Base-by-base conservation (phyloP, 108 stramenopile genomes). In the Skeletonema tropicum region DNA sequence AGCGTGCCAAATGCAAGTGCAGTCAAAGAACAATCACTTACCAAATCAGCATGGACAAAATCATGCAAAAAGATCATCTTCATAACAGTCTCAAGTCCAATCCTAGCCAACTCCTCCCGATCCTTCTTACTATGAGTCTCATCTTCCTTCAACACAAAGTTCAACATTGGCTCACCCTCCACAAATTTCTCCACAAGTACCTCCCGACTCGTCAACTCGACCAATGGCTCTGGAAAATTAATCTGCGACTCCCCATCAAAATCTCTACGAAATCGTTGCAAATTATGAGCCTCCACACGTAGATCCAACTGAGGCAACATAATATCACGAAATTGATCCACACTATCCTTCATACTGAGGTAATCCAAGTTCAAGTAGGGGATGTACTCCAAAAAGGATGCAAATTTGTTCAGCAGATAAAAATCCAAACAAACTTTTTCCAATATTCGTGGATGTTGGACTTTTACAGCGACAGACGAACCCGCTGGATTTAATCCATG, bases 61-160 rank as follows among this genome's bases (percentile, higher is more conserved):
- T 89, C 87, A 75, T 88, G 75, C 48, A 90, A 70, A 66, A 97
- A 94, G 60, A 97, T 91, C 96, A 97, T 97, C 77, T 94, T 90
- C 83, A 97, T 82, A 17, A 92, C 90, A 6, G 91, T 87, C 52
- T 88, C 70, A 52, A 92, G 61, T 33, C 96, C 93, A 65, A 94
- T 72, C 14, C 78, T 58, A 11, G 94, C 92, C 57, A 95, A 58
- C 76, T 88, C 68, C 63, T 87, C 66, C 49, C 88, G 79, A 62
- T 87, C 87, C 46, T 77, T 73, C 57, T 80, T 82, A 5, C 75
- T 68, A 70, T 76, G 76, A 36, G 82, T 39, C 65, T 87, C 71
- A 36, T 87, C 80, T 68, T 87, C 87, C 39, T 74, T 73, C 67
- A 60, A 57, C 5, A 80, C 68, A 68, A 83, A 97, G 33, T 90